Base-by-base conservation (phyloP, 495 filamentous ascomycete species). In the Trichoderma asperelloides region DNA sequence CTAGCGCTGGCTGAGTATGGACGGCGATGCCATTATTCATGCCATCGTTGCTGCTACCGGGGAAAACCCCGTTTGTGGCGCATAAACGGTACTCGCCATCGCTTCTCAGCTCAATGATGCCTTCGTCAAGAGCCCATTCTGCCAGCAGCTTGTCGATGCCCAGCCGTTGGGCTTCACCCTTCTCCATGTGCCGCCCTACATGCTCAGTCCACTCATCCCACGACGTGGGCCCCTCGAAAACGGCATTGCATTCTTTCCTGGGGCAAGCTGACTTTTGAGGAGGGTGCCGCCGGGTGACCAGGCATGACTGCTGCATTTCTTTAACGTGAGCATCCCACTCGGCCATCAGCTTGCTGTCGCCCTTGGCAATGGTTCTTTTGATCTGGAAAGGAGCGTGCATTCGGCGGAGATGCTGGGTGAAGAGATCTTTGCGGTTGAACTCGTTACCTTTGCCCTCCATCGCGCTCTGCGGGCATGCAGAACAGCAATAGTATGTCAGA, bases 191-290 rank as follows among this genome's bases (percentile, higher is more conserved):
- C 39, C 89, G 82, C 0, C 93, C 94, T 2, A 98, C 91, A 75
- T 98, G 94, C 74, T 98, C 94, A 71, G 96, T 91, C 74, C 93
- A 88, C 60, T 88, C 84, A 63, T 96, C 91, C 93, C 93, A 97
- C 40, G 85, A 89, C 0, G 80, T 83, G n/a, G 78, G 71, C 3
- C 91, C 91, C 28, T 85, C 80, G 72, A 97, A 98, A 11, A 78
- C 70, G 65, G 81, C 78, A 1, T 76, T 72, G 71, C 93, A 97
- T 71, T 90, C 91, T 6, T 84, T 80, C 68, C 83, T 83, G 5
- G 84, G 84, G 68, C 94, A 98, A 15, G 81, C 81, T 33, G 87
- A 90, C 39, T 80, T 78, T 55, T 84, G 79, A 0, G 94, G 94
- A 2, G 90, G 84, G 11, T 82, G 74, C 21, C 93, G 83, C 27